Conservation (phyloP, 2,329 filamentous ascomycete genomes). For the Xylaria sp. region DNA sequence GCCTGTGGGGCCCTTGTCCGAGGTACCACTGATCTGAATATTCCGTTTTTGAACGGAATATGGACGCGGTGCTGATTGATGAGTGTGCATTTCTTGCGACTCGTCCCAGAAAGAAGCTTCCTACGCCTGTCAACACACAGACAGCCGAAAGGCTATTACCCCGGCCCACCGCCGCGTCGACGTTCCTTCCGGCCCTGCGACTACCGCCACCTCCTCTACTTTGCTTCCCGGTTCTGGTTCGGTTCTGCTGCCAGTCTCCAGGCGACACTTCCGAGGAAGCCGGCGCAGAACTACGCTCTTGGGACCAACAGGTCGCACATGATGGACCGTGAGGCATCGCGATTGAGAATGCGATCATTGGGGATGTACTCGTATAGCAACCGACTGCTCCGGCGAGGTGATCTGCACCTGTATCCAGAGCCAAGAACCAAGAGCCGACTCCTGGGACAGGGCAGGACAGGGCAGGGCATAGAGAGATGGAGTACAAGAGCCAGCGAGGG, state of each 20-base stretch:
- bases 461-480: too few relatives aligned
- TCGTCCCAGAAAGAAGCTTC: neutral
- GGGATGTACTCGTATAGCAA: neutral
- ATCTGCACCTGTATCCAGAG: constrained; percentile 5
- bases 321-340: neutral
- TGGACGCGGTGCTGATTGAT: neutral
- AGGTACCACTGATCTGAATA: neutral
- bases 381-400: constrained; percentile 2
- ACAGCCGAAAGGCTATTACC: constrained; percentile 1
- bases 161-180: neutral
- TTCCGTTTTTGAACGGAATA: neutral
- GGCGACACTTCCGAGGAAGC: constrained; percentile 1
- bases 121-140: neutral
- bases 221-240: neutral
- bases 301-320: neutral
- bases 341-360: neutral
- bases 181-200: neutral
- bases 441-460: neutral
- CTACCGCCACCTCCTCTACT: neutral
- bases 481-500: constrained; percentile 1
- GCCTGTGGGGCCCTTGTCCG: constrained; percentile 11
- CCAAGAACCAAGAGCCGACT: constrained; percentile 6
- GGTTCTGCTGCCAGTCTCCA: neutral
- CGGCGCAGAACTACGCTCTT: neutral
- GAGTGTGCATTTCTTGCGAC: constrained; percentile 4